Conservation (phyloP, 257 asterid species). For the Forsythia suspensa region DNA sequence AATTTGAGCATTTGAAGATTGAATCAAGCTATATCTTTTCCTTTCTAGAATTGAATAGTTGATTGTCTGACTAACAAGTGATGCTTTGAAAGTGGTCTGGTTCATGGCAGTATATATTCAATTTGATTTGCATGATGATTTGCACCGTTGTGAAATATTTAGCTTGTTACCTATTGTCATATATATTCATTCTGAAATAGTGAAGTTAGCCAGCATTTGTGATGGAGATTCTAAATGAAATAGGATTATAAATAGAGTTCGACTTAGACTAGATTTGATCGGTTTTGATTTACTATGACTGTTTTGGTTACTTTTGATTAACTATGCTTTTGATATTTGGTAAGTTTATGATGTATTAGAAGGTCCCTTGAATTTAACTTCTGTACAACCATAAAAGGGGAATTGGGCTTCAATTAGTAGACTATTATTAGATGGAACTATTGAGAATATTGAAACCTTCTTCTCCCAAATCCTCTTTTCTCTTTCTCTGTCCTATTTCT, state of each 20-base stretch:
- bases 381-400: neutral
- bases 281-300: neutral
- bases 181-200: neutral
- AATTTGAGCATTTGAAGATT: neutral
- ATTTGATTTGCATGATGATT: neutral
- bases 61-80: neutral
- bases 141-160: neutral
- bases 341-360: neutral
- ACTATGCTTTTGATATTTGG: neutral
- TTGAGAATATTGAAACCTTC: neutral
- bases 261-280: neutral
- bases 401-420: neutral
- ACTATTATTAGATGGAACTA: neutral
- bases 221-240: neutral
- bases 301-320: neutral
- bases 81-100: neutral
- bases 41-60: neutral
- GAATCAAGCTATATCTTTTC: neutral
- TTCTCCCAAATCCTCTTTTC: too few relatives aligned
- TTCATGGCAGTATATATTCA: neutral
- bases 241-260: neutral
- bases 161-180: neutral
- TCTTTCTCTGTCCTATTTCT: neutral
- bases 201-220: neutral
- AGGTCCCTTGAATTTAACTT: neutral